Percentiles rank a stretch among this genome's conserved stretches.
Evolutionary conservation across 139 green algal genomes (phyloP).

Genomic region (Haematococcus sp.): DNA sequence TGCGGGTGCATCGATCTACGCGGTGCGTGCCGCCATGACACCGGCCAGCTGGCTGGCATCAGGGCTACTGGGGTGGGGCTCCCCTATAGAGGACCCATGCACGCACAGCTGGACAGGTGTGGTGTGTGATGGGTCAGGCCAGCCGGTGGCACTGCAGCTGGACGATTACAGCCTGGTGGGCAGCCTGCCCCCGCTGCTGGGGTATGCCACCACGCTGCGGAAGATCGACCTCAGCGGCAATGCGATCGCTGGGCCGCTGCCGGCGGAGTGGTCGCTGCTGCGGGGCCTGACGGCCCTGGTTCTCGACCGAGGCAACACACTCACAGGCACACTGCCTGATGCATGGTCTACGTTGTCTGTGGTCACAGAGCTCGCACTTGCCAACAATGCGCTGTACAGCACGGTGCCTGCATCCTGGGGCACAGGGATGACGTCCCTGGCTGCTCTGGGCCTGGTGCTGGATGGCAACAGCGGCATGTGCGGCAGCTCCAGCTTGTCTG

Average conservation of each 20-base stretch:
- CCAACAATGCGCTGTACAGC: conserved; percentile 3
- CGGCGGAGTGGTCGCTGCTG: background rate
- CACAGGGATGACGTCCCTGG: conserved; percentile 2
- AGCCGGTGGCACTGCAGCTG: background rate
- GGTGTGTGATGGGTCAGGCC: no score
- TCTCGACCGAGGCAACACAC: background rate
- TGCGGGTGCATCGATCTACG: no score
- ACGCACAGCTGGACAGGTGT: no score
- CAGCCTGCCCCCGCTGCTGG: no score
- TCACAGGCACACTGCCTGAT: conserved; percentile 19
- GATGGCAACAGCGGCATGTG: conserved; percentile 6
- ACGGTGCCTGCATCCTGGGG: conserved; percentile 23
- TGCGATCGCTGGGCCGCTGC: background rate
- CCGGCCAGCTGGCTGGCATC: no score
- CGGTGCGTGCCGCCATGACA: no score
- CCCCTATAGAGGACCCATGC: no score
- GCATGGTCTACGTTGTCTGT: background rate
- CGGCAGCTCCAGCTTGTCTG: background rate
- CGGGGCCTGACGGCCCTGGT: background rate
- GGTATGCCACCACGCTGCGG: no score
- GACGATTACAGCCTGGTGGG: background rate
- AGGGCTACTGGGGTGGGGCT: no score
- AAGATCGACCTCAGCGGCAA: no score
- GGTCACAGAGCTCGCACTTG: background rate
- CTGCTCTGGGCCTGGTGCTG: background rate